Evolutionary conservation across 2,329 filamentous ascomycete genomes (phyloP).

Genomic region (Neospermospora avenae): DNA sequence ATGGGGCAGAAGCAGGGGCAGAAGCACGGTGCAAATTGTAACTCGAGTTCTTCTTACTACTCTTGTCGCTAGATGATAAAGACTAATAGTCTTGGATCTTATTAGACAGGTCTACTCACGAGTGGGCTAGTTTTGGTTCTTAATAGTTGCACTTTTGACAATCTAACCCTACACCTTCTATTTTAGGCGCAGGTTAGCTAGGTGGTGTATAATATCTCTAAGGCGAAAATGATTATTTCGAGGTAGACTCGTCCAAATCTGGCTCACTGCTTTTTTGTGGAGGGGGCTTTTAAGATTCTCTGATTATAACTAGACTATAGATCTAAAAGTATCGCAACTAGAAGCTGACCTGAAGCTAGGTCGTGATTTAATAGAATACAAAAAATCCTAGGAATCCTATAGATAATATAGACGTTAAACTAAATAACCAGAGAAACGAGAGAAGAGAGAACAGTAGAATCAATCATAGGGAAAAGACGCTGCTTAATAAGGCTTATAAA

Average conservation of each 20-base stretch:
- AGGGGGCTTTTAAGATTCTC: neutral
- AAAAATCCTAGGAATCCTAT: neutral
- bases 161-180: neutral
- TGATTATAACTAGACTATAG: neutral
- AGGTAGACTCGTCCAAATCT: neutral
- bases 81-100: too few relatives aligned
- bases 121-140: too few relatives aligned
- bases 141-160: neutral
- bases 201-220: neutral
- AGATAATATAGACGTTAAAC: neutral
- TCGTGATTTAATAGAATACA: neutral
- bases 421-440: neutral
- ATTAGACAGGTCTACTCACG: too few relatives aligned
- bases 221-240: neutral
- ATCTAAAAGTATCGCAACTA: neutral
- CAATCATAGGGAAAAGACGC: neutral
- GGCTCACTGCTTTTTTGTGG: neutral
- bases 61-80: too few relatives aligned
- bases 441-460: neutral
- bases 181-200: neutral
- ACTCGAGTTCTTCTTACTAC: too few relatives aligned
- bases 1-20: too few relatives aligned
- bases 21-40: too few relatives aligned
- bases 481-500: constrained; percentile 1
- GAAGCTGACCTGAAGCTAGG: neutral